Evolutionary conservation across 257 asterid genomes (phyloP).

Genomic region (Galeopsis tetrahit): DNA sequence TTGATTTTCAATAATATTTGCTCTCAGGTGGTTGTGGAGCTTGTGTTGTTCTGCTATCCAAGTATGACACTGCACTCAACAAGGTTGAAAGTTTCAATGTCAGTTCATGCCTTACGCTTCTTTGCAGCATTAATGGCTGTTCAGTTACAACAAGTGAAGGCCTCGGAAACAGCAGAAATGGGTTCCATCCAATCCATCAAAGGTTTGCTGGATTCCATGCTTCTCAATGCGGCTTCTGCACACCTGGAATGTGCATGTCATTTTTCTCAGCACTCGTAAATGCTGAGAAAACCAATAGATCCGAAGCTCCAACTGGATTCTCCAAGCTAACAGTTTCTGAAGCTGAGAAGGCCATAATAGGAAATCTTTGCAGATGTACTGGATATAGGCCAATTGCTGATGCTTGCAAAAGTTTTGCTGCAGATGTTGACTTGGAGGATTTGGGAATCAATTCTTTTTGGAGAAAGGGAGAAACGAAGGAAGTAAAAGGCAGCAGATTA

Average conservation of each 20-base stretch:
- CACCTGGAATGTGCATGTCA: constrained; percentile 37
- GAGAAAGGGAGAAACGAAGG: constrained; percentile 19
- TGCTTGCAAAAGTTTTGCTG: constrained; percentile 37
- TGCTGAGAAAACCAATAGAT: constrained; percentile 21
- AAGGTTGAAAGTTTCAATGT: constrained; percentile 30
- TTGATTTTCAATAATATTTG: background rate
- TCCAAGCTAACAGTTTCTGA: constrained; percentile 34
- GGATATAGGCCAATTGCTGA: constrained; percentile 36
- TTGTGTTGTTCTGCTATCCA: constrained; percentile 33
- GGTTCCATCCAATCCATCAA: constrained; percentile 36
- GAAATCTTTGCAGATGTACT: constrained; percentile 35
- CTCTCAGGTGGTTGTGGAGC: constrained; percentile 38
- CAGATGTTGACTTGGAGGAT: constrained; percentile 34
- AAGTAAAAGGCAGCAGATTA: background rate
- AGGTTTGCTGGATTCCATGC: constrained; percentile 37
- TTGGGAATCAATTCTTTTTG: constrained; percentile 33
- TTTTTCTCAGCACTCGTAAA: constrained; percentile 32
- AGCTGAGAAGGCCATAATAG: constrained; percentile 31
- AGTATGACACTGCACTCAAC: constrained; percentile 14
- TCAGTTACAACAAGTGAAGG: constrained; percentile 33
- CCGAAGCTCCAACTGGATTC: constrained; percentile 23
- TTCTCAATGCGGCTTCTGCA: constrained; percentile 37
- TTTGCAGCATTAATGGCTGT: constrained; percentile 33
- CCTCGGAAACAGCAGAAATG: constrained; percentile 26
- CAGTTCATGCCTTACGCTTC: constrained; percentile 33